Percentiles rank a stretch among this genome's conserved stretches.
These are phyloP conservation scores for Blumeriella jaapii DNA, from an alignment of 2,329 filamentous ascomycete genomes.

Conservation along the genomic window DNA sequence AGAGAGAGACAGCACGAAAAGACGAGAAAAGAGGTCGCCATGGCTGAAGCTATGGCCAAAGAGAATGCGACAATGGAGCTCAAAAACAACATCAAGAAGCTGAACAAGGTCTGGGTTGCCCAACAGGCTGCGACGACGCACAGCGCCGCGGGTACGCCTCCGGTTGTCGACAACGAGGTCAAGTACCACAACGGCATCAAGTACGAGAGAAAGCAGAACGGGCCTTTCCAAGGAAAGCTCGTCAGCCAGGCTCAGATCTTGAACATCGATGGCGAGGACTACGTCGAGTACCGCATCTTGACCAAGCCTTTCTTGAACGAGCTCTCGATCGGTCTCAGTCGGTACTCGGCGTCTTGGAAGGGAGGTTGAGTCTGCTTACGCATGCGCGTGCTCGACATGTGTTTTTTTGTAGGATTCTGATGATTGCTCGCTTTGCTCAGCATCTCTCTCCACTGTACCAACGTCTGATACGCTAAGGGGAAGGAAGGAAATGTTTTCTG, in stretches of 20 bases:
- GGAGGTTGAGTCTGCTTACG: not conserved
- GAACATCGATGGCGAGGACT: slow-evolving; percentile 55
- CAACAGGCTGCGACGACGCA: slow-evolving; percentile 18
- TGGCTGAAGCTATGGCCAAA: slow-evolving; percentile 19
- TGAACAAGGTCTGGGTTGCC: slow-evolving; percentile 25
- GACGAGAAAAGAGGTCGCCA: slow-evolving; percentile 21
- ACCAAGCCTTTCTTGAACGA: slow-evolving; percentile 47
- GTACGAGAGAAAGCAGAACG: slow-evolving; percentile 49
- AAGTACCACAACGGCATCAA: slow-evolving; percentile 49
- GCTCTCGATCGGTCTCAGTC: not conserved
- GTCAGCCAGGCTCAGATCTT: slow-evolving; percentile 50
- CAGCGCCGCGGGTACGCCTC: slow-evolving; percentile 23
- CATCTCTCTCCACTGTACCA: not conserved
- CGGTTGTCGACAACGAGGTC: slow-evolving; percentile 33
- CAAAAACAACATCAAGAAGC: slow-evolving; percentile 24
- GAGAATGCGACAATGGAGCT: slow-evolving; percentile 20
- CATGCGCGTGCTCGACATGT: not conserved
- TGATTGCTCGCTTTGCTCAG: not conserved
- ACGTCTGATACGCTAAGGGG: too few species aligned
- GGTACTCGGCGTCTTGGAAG: too few species aligned
- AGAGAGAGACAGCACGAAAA: slow-evolving; percentile 21
- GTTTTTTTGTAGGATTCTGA: not conserved
- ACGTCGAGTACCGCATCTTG: slow-evolving; percentile 54
- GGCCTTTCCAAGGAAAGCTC: slow-evolving; percentile 51
- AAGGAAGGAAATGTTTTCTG: too few species aligned